Evolutionary conservation across 441 rosid species (phyloP).

Genomic region (Bruguiera hainesii): DNA sequence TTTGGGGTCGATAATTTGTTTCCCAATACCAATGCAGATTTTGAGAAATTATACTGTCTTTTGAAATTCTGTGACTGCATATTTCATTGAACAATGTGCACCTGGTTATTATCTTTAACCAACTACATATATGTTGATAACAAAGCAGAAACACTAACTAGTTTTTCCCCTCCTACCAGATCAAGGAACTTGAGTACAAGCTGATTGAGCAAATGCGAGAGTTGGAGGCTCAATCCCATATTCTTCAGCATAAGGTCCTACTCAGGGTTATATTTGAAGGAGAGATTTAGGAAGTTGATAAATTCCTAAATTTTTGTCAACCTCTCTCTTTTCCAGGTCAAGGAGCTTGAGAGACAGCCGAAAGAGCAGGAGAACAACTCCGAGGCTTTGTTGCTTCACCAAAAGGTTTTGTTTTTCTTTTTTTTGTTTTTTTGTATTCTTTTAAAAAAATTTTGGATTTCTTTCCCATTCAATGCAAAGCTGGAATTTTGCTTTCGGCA

Average conservation of each 20-base stretch:
- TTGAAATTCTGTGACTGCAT: not conserved
- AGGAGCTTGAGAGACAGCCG: slow-evolving; percentile 61
- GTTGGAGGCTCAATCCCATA: slow-evolving; percentile 41
- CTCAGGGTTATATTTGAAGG: slow-evolving; percentile 5
- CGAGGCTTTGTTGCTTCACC: slow-evolving; percentile 42
- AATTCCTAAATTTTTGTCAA: not conserved
- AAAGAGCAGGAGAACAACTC: slow-evolving; percentile 55
- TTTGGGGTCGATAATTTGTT: too few species aligned
- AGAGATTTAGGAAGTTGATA: slow-evolving; percentile 3
- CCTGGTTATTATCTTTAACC: not conserved
- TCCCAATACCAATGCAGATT: not conserved
- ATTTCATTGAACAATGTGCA: too few species aligned
- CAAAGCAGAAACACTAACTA: slow-evolving; percentile 6
- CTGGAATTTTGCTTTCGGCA: slow-evolving; percentile 7
- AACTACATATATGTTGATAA: not conserved
- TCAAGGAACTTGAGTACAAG: slow-evolving; percentile 65
- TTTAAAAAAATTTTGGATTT: not conserved
- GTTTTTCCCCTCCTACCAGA: slow-evolving; percentile 35
- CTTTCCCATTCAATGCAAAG: not conserved
- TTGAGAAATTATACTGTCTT: not conserved
- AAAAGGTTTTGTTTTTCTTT: slow-evolving; percentile 40
- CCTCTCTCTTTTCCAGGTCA: slow-evolving; percentile 38
- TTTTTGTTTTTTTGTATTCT: too few species aligned
- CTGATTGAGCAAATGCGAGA: slow-evolving; percentile 57
- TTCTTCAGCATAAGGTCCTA: slow-evolving; percentile 54